Evolutionary conservation across 2,329 filamentous ascomycete genomes (phyloP), one percentile per base, ranked within the genome.

Genomic region (Talaromyces sp.): DNA sequence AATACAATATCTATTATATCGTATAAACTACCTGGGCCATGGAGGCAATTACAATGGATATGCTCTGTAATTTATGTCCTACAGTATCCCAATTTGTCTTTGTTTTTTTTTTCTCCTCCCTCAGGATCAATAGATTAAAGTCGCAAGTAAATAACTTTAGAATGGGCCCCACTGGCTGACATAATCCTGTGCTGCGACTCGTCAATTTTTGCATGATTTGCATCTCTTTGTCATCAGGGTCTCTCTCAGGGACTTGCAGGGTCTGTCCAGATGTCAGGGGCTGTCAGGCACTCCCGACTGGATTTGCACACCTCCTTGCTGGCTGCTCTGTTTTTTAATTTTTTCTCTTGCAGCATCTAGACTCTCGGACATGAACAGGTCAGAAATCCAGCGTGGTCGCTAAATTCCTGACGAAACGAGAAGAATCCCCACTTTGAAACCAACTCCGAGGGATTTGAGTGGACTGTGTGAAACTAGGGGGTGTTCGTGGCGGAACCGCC

Each of bases 401-500:
- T n/a, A 42, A 42, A 42, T 22, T 20, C 19, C 37, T 27, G 37
- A 19, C 37, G 7, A 20, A 36, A 24, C n/a, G n/a, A n/a, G 32
- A 33, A 19, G 22, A 32, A 13, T 13, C 24, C 13, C 17, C 46
- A 42, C 27, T 32, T 1, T 16, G 19, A 10, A 17, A 22, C 24
- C 20, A 40, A 20, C 14, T 22, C 35, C 35, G 2, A 32, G 46
- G 22, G 22, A 29, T 43, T 3, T 27, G 30, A 35, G 41, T 47
- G 50, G 44, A 42, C 16, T 36, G 32, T 47, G 49, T 57, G 57
- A 57, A 57, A 57, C 57, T 60, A 60, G 57, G 57, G 56, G 55
- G 56, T 49, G 51, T 57, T 57, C 51, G 51, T 55, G 57, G 57
- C 57, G 51, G 49, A 47, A 51, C 44, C 27, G 42, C 42, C 22